A percentile compares a stretch with the other conserved stretches of the same genome.
These are phyloP conservation scores for Ascochyta lentis DNA, from an alignment of 2,329 filamentous ascomycete genomes.

Conservation along the genomic window DNA sequence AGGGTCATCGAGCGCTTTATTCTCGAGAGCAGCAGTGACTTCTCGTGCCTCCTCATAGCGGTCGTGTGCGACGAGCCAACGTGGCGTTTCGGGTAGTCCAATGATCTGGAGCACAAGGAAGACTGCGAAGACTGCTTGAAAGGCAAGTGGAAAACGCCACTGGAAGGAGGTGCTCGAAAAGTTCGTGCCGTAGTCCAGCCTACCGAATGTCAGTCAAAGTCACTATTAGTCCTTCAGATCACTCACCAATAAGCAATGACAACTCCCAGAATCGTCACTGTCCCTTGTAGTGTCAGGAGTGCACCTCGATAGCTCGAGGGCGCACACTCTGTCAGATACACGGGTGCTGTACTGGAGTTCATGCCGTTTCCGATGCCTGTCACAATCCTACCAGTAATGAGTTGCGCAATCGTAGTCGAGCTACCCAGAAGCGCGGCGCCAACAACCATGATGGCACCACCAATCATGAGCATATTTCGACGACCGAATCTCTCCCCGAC, in stretches of 20 bases:
- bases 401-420: constrained; percentile 28
- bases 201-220: neutral
- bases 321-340: constrained; percentile 18
- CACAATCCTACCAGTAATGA: constrained; percentile 45
- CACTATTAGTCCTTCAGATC: neutral
- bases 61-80: constrained; percentile 54
- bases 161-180: constrained; percentile 12
- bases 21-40: constrained; percentile 56
- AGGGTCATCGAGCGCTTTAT: constrained; percentile 51
- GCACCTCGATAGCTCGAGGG: constrained; percentile 48
- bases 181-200: constrained; percentile 19
- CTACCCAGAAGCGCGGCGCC: constrained; percentile 31
- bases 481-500: constrained; percentile 36
- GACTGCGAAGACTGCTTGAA: constrained; percentile 55
- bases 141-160: constrained; percentile 56
- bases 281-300: constrained; percentile 59
- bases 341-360: constrained; percentile 21
- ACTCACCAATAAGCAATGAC: constrained; percentile 56
- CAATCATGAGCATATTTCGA: constrained; percentile 32
- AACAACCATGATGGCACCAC: constrained; percentile 34
- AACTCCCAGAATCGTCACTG: constrained; percentile 56
- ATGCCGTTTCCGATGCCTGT: constrained; percentile 46
- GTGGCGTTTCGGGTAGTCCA: constrained; percentile 54
- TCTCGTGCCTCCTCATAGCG: constrained; percentile 54
- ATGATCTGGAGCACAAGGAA: constrained; percentile 52